phyloP scores from a whole-genome alignment of 2,329 filamentous ascomycete genomes.

The Cucurbitaria berberidis region DNA sequence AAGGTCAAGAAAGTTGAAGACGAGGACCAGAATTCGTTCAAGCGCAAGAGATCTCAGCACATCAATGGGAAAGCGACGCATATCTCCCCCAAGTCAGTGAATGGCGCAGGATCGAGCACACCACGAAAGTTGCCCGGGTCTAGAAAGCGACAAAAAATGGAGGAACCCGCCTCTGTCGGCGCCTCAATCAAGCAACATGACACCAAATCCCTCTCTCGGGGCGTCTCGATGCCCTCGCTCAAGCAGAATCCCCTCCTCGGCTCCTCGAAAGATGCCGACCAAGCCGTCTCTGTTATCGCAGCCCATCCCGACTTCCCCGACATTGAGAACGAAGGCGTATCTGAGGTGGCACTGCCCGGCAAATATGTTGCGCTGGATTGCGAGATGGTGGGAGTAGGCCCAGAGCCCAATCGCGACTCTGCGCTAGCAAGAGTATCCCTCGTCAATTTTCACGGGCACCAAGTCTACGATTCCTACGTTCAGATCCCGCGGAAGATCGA shows the following conservation, averaged over 20 bases:
- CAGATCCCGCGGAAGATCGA: constrained; percentile 68
- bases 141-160: constrained; percentile 49
- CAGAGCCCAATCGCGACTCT: constrained; percentile 68
- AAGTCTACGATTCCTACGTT: constrained; percentile 94
- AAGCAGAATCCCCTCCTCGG: constrained; percentile 56
- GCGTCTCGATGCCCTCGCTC: constrained; percentile 43
- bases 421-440: constrained; percentile 85
- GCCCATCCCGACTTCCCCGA: constrained; percentile 49
- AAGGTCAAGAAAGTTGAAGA: constrained; percentile 33
- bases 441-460: constrained; percentile 91
- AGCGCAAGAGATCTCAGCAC: constrained; percentile 42
- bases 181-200: constrained; percentile 42
- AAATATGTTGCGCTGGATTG: constrained; percentile 95
- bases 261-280: constrained; percentile 62
- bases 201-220: constrained; percentile 52
- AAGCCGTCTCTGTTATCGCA: constrained; percentile 58
- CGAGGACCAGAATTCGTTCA: constrained; percentile 33
- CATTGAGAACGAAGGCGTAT: constrained; percentile 52
- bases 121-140: constrained; percentile 24
- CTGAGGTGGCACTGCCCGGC: constrained; percentile 69
- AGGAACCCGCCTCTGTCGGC: constrained; percentile 42
- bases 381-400: constrained; percentile 93
- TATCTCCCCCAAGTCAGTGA: constrained; percentile 36
- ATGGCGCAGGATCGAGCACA: constrained; percentile 36
- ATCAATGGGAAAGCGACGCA: constrained; percentile 25